Conservation (phyloP, 1,284 basidiomycete genomes). For the Somion occarium region DNA sequence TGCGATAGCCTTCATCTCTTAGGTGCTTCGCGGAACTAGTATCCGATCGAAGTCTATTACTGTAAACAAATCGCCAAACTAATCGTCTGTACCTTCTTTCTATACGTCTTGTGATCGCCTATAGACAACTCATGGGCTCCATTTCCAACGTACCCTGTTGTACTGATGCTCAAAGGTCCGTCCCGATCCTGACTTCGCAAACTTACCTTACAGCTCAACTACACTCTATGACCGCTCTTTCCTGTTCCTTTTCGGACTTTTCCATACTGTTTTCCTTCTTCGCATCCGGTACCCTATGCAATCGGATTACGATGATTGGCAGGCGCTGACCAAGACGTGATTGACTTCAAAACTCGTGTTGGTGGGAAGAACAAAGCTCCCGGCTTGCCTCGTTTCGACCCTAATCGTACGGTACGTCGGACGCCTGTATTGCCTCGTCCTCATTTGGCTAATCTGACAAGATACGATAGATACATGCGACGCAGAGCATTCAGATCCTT, state of each 20-base stretch:
- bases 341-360: slow-evolving; percentile 55
- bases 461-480: slow-evolving; percentile 56
- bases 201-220: background rate
- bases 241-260: background rate
- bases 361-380: slow-evolving; percentile 39
- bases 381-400: slow-evolving; percentile 62
- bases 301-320: background rate
- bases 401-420: slow-evolving; percentile 50
- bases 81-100: background rate
- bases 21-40: background rate
- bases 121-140: slow-evolving; percentile 47
- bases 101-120: background rate
- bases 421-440: slow-evolving; percentile 20
- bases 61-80: slow-evolving; percentile 2
- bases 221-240: background rate
- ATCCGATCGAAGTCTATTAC: slow-evolving; percentile 2
- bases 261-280: background rate
- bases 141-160: slow-evolving; percentile 53
- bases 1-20: background rate
- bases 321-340: slow-evolving; percentile 58
- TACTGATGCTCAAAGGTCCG: slow-evolving; percentile 51
- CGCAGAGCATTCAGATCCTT: slow-evolving; percentile 69
- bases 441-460: background rate
- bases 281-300: background rate
- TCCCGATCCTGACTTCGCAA: background rate